Percentiles rank a stretch among this genome's conserved stretches.
phyloP scores from a whole-genome alignment of 208 protist species.

The Leishmania aethiopica region DNA sequence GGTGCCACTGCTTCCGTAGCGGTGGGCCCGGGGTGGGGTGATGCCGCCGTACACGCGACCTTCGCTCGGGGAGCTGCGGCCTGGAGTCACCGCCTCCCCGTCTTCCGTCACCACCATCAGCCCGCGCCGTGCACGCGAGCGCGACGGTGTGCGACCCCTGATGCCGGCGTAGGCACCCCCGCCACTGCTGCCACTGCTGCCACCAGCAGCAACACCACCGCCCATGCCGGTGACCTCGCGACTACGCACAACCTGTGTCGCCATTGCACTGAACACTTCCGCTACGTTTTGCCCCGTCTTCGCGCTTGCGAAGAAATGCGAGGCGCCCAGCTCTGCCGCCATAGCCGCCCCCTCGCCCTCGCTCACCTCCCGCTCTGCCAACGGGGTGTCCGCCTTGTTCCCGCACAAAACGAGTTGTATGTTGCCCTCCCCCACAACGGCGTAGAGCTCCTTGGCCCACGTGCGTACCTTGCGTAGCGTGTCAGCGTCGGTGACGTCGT shows the following conservation, averaged over 20 bases:
- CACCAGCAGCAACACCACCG: background rate
- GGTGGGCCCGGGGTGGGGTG: constrained; percentile 26
- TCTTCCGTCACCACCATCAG: constrained; percentile 46
- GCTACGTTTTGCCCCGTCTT: constrained; percentile 69
- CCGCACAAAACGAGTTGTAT: constrained; percentile 93
- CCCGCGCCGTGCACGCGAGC: constrained; percentile 36
- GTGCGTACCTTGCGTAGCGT: constrained; percentile 93
- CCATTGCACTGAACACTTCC: constrained; percentile 72
- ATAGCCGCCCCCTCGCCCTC: constrained; percentile 64
- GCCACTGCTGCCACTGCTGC: background rate
- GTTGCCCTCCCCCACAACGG: constrained; percentile 84
- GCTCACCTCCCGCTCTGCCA: constrained; percentile 74
- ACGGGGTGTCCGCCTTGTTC: constrained; percentile 93
- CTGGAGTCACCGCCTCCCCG: constrained; percentile 18
- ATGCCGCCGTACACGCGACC: constrained; percentile 25
- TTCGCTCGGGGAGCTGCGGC: constrained; percentile 1
- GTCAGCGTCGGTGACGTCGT: constrained; percentile 95
- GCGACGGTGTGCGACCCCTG: constrained; percentile 8
- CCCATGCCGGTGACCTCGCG: constrained; percentile 8
- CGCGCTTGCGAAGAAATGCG: constrained; percentile 71
- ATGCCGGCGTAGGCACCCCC: background rate
- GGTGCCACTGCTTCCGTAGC: constrained; percentile 22
- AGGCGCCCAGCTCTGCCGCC: constrained; percentile 59
- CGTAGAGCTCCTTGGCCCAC: constrained; percentile 95
- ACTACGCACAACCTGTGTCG: constrained; percentile 41